Conservation (phyloP, 768 basidiomycete genomes). For the Tulasnella sp. region DNA sequence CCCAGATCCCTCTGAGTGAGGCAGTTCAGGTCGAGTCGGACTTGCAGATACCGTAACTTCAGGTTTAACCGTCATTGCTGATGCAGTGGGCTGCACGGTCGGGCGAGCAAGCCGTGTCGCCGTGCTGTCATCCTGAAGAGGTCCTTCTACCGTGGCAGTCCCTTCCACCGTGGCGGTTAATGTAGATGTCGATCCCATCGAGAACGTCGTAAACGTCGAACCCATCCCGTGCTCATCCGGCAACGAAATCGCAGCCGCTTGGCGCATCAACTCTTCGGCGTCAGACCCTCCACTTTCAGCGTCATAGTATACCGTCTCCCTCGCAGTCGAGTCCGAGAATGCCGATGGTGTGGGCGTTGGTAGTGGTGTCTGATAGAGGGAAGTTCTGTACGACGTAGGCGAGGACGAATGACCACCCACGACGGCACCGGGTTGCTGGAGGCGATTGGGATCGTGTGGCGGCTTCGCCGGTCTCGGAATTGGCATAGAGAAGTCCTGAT, state of each 20-base stretch:
- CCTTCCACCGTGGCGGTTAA: too few relatives aligned
- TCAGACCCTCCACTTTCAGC: neutral
- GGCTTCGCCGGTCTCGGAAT: neutral
- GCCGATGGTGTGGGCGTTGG: neutral
- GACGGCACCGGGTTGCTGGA: neutral
- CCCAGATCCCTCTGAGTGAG: neutral
- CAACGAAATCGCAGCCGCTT: neutral
- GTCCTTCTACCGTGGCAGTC: slow-evolving; percentile 1
- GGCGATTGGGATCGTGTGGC: neutral
- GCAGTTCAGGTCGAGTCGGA: neutral
- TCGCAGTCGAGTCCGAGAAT: neutral
- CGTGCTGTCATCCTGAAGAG: neutral
- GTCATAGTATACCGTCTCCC: slow-evolving; percentile 21
- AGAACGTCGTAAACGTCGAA: neutral
- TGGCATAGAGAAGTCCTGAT: neutral
- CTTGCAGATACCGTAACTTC: neutral
- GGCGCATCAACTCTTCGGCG: neutral
- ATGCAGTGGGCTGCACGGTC: neutral
- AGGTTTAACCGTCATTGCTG: slow-evolving; percentile 2
- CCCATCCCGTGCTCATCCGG: neutral
- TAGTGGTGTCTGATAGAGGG: neutral
- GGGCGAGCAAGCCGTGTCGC: neutral
- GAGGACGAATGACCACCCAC: neutral
- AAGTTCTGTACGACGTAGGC: neutral
- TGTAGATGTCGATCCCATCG: slow-evolving; percentile 10